A percentile compares a stretch with the other conserved stretches of the same genome.
Evolutionary conservation across 768 basidiomycete species (phyloP).

Genomic region (Leccinum arenicola): DNA sequence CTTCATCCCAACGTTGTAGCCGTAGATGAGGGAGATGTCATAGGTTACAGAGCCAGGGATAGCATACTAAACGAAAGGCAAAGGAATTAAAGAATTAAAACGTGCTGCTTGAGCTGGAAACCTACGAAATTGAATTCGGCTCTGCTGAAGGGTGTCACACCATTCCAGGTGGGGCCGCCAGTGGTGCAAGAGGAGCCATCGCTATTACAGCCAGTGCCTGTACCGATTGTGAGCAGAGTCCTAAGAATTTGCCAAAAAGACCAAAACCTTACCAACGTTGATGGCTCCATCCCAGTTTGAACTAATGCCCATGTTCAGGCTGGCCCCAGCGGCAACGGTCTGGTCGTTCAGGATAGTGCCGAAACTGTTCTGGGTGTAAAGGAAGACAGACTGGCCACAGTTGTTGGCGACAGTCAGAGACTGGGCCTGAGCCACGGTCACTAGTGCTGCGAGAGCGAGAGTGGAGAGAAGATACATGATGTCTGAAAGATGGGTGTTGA

Average conservation of each 20-base stretch:
- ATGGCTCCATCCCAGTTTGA: conserved; percentile 32
- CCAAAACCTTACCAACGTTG: conserved; percentile 24
- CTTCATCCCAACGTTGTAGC: conserved; percentile 34
- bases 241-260: neutral
- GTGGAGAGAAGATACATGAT: conserved; percentile 1
- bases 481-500: neutral
- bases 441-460: neutral
- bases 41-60: conserved; percentile 29
- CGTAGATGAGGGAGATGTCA: conserved; percentile 34
- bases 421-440: conserved; percentile 19
- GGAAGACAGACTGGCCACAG: conserved; percentile 27
- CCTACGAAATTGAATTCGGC: conserved; percentile 34
- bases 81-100: neutral
- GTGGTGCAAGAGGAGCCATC: conserved; percentile 25
- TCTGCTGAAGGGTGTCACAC: conserved; percentile 31
- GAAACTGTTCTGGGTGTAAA: conserved; percentile 30
- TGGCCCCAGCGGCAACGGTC: conserved; percentile 21
- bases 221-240: conserved; percentile 3
- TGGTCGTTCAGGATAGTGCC: conserved; percentile 29
- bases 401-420: conserved; percentile 30
- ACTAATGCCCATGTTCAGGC: conserved; percentile 28
- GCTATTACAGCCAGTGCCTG: conserved; percentile 29
- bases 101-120: neutral
- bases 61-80: conserved; percentile 13
- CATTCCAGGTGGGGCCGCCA: conserved; percentile 30